phyloP scores from a whole-genome alignment of 2,329 filamentous ascomycete genomes.

The Sphaerulina populicola region DNA sequence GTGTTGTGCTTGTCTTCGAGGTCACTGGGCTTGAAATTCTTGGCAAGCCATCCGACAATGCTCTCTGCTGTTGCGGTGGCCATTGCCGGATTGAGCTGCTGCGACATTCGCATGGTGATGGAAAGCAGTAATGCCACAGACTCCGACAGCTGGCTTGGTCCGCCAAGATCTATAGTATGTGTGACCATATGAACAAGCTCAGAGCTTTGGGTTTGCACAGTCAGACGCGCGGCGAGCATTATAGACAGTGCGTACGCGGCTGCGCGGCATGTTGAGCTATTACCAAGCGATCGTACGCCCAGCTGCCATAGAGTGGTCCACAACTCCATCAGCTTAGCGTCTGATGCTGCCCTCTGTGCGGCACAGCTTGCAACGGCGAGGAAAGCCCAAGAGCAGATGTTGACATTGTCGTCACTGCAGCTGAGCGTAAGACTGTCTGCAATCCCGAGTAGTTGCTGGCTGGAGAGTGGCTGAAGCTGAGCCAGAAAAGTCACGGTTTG shows the following conservation, averaged over 20 bases:
- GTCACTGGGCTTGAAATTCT: conserved; percentile 65
- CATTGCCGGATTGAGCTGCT: conserved; percentile 59
- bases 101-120: conserved; percentile 57
- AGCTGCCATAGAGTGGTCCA: conserved; percentile 75
- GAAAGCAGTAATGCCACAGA: conserved; percentile 66
- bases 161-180: conserved; percentile 69
- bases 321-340: conserved; percentile 37
- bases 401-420: conserved; percentile 56
- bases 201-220: conserved; percentile 58
- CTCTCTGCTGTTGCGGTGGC: conserved; percentile 61
- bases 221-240: conserved; percentile 57
- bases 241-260: conserved; percentile 65
- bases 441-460: conserved; percentile 12
- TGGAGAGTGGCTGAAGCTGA: conserved; percentile 31
- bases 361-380: conserved; percentile 62
- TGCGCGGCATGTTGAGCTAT: conserved; percentile 62
- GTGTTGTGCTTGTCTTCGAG: conserved; percentile 57
- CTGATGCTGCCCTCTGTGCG: conserved; percentile 37
- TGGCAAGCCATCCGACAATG: conserved; percentile 72
- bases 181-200: conserved; percentile 66
- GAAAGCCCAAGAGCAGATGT: conserved; percentile 71
- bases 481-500: conserved; percentile 47
- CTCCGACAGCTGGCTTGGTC: conserved; percentile 71
- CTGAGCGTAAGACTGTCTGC: conserved; percentile 15
- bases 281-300: conserved; percentile 60